Evolutionary conservation across 257 asterid species (phyloP), one percentile per base, ranked within the genome.

Genomic region (Fraxinus quadrangulata): DNA sequence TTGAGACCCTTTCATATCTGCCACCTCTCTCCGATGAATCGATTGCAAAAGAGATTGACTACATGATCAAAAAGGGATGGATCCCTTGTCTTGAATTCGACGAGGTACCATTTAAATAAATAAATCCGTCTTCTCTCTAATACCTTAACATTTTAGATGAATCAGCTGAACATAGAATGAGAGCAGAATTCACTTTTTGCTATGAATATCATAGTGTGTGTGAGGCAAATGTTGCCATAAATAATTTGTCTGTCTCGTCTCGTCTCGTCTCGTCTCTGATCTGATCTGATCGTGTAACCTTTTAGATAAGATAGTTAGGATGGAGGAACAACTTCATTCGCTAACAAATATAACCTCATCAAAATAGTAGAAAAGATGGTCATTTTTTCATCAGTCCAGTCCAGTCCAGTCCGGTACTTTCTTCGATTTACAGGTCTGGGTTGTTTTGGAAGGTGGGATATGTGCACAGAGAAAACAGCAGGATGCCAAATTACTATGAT

Each of bases 31-130:
- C 89, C 2, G 85, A 83, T 2, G 87, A 83, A 45, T 86, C 92
- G 0, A 85, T 80, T 61, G 88, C 83, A 14, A 85, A 79, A 80
- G 87, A 89, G 83, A 83, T 87, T 7, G 83, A 85, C 49, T 80
- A 89, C 80, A 87, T 89, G 86, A 80, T 84, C 37, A 77, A 69
- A 49, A 87, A 80, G 71, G 84, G 83, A 33, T 87, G 94, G 91
- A 82, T 86, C 79, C 90, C 91, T 56, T 86, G 86, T 75, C 90
- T 89, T 59, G 90, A 87, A 81, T 87, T 89, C 74, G 89, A 87
- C 47, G 73, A 77, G 85, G 93, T 85, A 51, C 30, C 74, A 14
- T 69, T 42, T 72, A 61, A 40, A 68, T 28, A 72, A 47, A 47
- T 47, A 47, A 14, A 47, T 45, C 19, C 5, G 5, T 45, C 51